Base-by-base conservation (phyloP, 495 filamentous ascomycete genomes). In the Penicillium ucsense region DNA sequence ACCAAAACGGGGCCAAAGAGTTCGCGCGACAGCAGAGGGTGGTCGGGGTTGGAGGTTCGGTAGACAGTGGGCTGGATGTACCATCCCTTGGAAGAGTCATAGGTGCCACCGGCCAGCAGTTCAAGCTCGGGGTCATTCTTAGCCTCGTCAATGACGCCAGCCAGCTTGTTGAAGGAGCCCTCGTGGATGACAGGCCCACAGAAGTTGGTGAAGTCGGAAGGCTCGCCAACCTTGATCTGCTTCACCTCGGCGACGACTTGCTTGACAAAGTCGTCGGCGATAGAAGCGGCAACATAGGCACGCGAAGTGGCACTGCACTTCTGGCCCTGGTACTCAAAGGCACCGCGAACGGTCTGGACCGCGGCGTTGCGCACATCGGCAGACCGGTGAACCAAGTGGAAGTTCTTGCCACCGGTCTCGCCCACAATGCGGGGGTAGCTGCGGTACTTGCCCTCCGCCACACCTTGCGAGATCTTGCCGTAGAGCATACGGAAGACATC, bases 351-450 rank as follows among this genome's bases (percentile, higher is more conserved):
- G 31, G 86, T 90, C 53, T 90, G 82, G 28, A 84, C 70, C 9
- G 78, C 84, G 35, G 86, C 86, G 56, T 89, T 89, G 41, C 77
- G 75, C 30, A 89, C 52, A 57, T 89, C 82, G 32, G 86, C 86
- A 1, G 81, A 84, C 45, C 74, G 64, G 67, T 90, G 86, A 28
- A 91, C 63, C 46, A 91, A 65, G 66, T 90, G 86, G 76, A 89
- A 91, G 71, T 91, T 91, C 80, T 91, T 91, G 51, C 86, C 86
- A 52, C 86, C 86, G 3, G 86, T 89, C 73, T 92, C 87, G 46
- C 85, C 87, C 8, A 91, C 86, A 41, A 91, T 85, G 50, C 87
- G 80, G 11, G 87, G 87, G 66, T 89, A 92, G 53, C 78, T 76
- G 51, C 75, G 73, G 68, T 89, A 92, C 41, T 78, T 79, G 49